Evolutionary conservation across 108 stramenopile genomes (phyloP), one percentile per base, ranked within the genome.

Genomic region (Nitzschia sp.): DNA sequence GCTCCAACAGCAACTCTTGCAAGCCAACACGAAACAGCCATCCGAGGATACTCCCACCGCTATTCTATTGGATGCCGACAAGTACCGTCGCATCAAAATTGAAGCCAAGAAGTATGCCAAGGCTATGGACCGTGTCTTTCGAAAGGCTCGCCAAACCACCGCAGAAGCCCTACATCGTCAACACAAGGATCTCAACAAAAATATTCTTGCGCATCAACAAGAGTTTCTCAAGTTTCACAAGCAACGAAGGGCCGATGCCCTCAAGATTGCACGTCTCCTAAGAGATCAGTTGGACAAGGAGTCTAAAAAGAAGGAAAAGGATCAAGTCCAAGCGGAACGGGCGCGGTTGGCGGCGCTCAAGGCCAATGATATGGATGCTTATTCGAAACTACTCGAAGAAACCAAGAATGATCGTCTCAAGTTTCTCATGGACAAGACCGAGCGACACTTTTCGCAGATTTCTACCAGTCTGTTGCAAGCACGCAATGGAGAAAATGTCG

Each of bases 311-410:
- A 85, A 82, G 71, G 91, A 93, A 37, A 89, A 89, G 71, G 86
- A 86, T 24, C 72, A 73, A 6, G 87, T 80, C 21, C 65, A 71
- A 19, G 87, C 86, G 41, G 91, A 93, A 42, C 65, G 74, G 34
- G 91, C 91, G 0, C 87, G 91, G 51, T 58, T 93, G 73, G 91
- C 91, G 2, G 91, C 91, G 7, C 75, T 93, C 61, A 79, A 81
- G 52, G 80, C 88, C 19, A 94, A 94, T 65, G 92, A 94, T 71
- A 94, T 94, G 88, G 73, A 85, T 40, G 92, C 88, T 2, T 94
- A 94, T 71, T 88, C 84, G 10, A 83, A 83, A 39, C 73, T 94
- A 2, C 69, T 94, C 19, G 86, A 91, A 72, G 89, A 89, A 44
- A 91, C 88, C 9, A 88, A 86, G 73, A 91, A 89, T 67, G 92